Evolutionary conservation across 257 asterid genomes (phyloP).

Genomic region (Nicotiana paniculata): DNA sequence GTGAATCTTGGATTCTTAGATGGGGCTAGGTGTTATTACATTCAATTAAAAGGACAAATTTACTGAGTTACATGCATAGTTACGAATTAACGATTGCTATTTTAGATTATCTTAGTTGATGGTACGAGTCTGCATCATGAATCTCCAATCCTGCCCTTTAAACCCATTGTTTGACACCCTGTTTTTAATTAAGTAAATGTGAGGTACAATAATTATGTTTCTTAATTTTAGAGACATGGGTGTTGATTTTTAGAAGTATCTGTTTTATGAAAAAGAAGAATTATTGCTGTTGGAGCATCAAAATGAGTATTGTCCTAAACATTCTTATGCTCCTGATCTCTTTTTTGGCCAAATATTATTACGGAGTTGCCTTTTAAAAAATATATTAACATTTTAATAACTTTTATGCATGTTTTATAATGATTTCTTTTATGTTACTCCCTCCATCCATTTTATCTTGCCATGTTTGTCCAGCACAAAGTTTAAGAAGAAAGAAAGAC

Average conservation of each 20-base stretch:
- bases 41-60: background rate
- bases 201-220: background rate
- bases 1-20: background rate
- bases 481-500: too few relatives aligned
- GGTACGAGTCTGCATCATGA: background rate
- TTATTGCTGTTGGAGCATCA: background rate
- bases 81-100: background rate
- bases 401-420: background rate
- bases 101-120: background rate
- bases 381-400: background rate
- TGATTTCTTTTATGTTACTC: background rate
- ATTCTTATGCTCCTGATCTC: background rate
- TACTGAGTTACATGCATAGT: background rate
- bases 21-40: background rate
- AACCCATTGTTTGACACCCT: background rate
- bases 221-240: background rate
- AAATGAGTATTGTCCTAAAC: background rate
- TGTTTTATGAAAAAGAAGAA: background rate
- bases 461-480: too few relatives aligned
- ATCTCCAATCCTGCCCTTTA: background rate
- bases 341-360: background rate
- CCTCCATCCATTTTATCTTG: too few relatives aligned
- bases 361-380: background rate
- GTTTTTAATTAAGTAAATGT: background rate
- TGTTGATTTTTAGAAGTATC: background rate